These are phyloP conservation scores for Colletotrichum sp. DNA, from an alignment of 2,329 filamentous ascomycete species.

Conservation along the genomic window DNA sequence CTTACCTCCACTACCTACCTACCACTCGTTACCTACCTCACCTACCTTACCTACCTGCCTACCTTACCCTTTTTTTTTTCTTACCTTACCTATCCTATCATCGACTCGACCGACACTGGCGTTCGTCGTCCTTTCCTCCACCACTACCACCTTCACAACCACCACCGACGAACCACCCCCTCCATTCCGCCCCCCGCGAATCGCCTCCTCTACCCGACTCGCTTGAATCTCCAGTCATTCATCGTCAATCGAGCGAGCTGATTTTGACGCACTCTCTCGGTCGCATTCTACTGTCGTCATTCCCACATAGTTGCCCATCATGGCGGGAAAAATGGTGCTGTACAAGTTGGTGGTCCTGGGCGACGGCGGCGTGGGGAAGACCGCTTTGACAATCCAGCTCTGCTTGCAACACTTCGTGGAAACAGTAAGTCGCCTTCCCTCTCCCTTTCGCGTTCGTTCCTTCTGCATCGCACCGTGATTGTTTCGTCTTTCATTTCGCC, in stretches of 20 bases:
- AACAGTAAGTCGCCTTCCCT: constrained; percentile 62
- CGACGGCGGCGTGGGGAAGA: constrained; percentile 94
- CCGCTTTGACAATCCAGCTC: constrained; percentile 92
- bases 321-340: constrained; percentile 93
- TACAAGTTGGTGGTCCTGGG: constrained; percentile 96
- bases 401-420: constrained; percentile 99
- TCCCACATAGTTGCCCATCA: constrained; percentile 43
- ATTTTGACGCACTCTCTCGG: not conserved
- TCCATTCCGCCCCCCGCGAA: constrained; percentile 16
- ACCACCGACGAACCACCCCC: constrained; percentile 25
- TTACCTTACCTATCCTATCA: constrained; percentile 14
- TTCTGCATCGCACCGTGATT: not conserved
- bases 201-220: constrained; percentile 2
- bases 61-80: constrained; percentile 6
- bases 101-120: constrained; percentile 8
- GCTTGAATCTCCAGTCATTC: not conserved
- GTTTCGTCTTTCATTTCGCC: not conserved
- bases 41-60: not conserved
- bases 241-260: constrained; percentile 14
- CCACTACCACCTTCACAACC: constrained; percentile 23
- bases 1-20: not conserved
- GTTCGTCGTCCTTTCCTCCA: constrained; percentile 22
- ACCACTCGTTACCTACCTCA: not conserved
- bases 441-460: not conserved
- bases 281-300: constrained; percentile 24